Percentiles rank a stretch among this genome's conserved stretches.
phyloP scores from a whole-genome alignment of 2,329 filamentous ascomycete genomes.

The Chrysoporthe cubensis region DNA sequence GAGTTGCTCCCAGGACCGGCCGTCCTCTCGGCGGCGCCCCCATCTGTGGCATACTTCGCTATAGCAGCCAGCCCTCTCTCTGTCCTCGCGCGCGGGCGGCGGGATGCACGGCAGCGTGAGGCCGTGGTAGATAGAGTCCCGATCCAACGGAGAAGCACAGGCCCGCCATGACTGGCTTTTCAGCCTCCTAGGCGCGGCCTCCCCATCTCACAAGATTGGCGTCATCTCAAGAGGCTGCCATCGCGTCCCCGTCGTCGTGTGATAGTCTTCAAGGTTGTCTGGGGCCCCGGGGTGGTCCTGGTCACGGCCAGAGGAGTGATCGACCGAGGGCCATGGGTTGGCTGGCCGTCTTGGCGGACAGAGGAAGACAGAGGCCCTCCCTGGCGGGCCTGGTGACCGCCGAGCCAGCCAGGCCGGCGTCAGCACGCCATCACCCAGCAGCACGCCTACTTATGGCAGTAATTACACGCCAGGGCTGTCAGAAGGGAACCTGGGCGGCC shows the following conservation, averaged over 20 bases:
- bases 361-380: background rate
- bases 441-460: background rate
- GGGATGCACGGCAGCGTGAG: no score
- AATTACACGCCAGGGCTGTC: background rate
- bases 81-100: no score
- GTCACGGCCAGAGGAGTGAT: background rate
- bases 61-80: no score
- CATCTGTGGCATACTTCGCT: background rate
- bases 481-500: background rate
- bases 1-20: background rate
- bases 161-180: background rate
- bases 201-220: background rate
- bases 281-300: background rate
- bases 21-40: background rate
- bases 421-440: conserved; percentile 1
- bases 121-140: background rate
- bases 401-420: background rate
- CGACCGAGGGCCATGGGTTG: background rate
- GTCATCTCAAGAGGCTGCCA: conserved; percentile 2
- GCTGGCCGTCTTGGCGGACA: background rate
- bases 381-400: background rate
- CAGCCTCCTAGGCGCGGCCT: background rate
- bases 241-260: background rate
- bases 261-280: conserved; percentile 5
- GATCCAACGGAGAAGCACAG: background rate